Percentiles rank a stretch among this genome's conserved stretches.
These are phyloP conservation scores for Monosporascus sp. DNA, from an alignment of 2,329 filamentous ascomycete species.

Conservation along the genomic window DNA sequence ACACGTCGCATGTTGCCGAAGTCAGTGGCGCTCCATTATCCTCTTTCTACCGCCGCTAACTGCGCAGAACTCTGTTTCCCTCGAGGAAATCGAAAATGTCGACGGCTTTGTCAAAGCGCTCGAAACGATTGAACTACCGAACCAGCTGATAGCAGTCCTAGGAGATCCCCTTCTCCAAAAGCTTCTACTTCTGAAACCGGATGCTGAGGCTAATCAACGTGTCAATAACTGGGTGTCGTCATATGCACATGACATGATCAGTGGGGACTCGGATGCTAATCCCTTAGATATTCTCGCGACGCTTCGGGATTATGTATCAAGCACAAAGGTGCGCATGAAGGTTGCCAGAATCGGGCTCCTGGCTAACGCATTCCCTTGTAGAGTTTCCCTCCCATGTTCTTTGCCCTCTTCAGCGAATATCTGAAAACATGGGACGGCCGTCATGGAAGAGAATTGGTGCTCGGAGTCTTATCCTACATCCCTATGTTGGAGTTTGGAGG, in stretches of 20 bases:
- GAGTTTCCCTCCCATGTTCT: slow-evolving; percentile 43
- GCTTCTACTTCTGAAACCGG: slow-evolving; percentile 60
- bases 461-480: slow-evolving; percentile 52
- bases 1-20: slow-evolving; percentile 69
- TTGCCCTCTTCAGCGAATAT: slow-evolving; percentile 47
- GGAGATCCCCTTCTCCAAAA: slow-evolving; percentile 76
- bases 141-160: slow-evolving; percentile 73
- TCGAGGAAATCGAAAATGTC: slow-evolving; percentile 74
- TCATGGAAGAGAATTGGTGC: slow-evolving; percentile 45
- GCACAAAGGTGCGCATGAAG: slow-evolving; percentile 44
- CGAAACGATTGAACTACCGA: slow-evolving; percentile 75
- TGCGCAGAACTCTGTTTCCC: slow-evolving; percentile 52
- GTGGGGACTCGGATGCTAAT: slow-evolving; percentile 44
- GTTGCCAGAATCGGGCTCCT: background rate
- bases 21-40: slow-evolving; percentile 30
- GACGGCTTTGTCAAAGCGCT: slow-evolving; percentile 65
- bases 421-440: slow-evolving; percentile 58
- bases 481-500: slow-evolving; percentile 54
- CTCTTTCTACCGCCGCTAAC: slow-evolving; percentile 25
- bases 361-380: slow-evolving; percentile 20
- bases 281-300: slow-evolving; percentile 51
- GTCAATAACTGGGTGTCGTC: slow-evolving; percentile 55
- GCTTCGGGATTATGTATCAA: slow-evolving; percentile 50
- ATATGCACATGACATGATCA: slow-evolving; percentile 49
- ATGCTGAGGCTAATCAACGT: slow-evolving; percentile 44